Conservation (phyloP, 768 basidiomycete genomes). For the Suillus clintonianus region DNA sequence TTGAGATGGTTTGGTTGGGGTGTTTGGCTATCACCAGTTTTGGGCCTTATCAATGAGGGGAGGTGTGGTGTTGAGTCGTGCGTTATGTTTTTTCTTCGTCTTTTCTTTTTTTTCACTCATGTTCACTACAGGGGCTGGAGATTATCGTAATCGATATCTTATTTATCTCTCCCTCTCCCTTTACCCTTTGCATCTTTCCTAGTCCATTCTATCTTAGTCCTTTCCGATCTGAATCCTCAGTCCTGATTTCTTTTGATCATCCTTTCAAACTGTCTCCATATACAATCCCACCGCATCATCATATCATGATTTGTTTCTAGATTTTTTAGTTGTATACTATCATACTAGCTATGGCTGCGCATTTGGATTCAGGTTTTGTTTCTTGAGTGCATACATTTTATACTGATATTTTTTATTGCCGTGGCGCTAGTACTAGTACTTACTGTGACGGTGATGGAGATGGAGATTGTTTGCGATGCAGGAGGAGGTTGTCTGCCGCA, state of each 20-base stretch:
- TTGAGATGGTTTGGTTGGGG: slow-evolving; percentile 58
- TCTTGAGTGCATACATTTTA: not conserved
- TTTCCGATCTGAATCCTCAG: not conserved
- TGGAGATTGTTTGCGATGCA: no score
- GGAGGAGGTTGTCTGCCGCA: no score
- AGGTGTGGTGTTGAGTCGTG: not conserved
- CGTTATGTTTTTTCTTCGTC: slow-evolving; percentile 9
- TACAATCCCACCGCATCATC: not conserved
- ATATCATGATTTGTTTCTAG: not conserved
- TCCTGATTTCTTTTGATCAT: not conserved
- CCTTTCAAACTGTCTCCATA: not conserved
- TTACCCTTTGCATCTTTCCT: not conserved
- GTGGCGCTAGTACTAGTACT: no score
- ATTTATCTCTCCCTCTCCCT: not conserved
- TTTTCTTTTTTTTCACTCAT: not conserved
- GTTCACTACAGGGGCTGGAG: not conserved
- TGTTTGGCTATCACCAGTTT: slow-evolving; percentile 53
- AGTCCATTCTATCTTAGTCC: not conserved
- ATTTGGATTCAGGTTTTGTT: not conserved
- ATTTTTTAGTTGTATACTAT: not conserved
- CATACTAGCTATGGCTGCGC: not conserved
- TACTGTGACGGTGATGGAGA: no score
- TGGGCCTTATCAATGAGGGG: slow-evolving; percentile 14
- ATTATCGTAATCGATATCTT: not conserved
- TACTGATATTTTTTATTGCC: not conserved